Evolutionary conservation across 2,329 filamentous ascomycete species (phyloP).

Genomic region (Penicillium italicum): DNA sequence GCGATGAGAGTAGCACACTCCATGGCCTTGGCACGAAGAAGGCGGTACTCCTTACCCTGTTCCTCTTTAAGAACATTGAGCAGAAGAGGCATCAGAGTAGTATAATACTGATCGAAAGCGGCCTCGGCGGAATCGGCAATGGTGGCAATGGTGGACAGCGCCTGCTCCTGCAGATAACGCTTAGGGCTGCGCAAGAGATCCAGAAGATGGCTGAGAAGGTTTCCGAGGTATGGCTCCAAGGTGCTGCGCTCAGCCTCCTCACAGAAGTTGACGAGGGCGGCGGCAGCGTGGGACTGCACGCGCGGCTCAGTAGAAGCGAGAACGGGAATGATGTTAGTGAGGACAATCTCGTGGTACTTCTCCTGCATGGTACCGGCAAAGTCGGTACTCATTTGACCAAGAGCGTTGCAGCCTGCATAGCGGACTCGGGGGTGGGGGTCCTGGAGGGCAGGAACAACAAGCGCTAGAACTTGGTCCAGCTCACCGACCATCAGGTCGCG

Average conservation of each 20-base stretch:
- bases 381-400: constrained; percentile 99
- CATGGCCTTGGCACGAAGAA: constrained; percentile 96
- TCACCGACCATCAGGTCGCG: constrained; percentile 94
- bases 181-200: constrained; percentile 86
- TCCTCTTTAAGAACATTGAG: constrained; percentile 86
- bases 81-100: constrained; percentile 89
- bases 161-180: constrained; percentile 96
- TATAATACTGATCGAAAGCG: constrained; percentile 92
- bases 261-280: constrained; percentile 98
- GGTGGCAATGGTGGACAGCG: constrained; percentile 93
- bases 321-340: constrained; percentile 89
- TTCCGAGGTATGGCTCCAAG: constrained; percentile 88
- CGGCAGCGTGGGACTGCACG: constrained; percentile 94
- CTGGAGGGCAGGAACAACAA: constrained; percentile 87
- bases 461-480: constrained; percentile 85
- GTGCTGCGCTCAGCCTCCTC: constrained; percentile 93
- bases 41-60: constrained; percentile 86
- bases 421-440: constrained; percentile 91
- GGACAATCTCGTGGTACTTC: constrained; percentile 82
- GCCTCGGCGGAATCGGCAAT: constrained; percentile 98
- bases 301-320: constrained; percentile 84
- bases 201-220: constrained; percentile 79
- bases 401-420: constrained; percentile 95
- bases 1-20: constrained; percentile 95
- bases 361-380: constrained; percentile 98